phyloP scores from a whole-genome alignment of 23 red algal species.

The Chondrus crispus region DNA sequence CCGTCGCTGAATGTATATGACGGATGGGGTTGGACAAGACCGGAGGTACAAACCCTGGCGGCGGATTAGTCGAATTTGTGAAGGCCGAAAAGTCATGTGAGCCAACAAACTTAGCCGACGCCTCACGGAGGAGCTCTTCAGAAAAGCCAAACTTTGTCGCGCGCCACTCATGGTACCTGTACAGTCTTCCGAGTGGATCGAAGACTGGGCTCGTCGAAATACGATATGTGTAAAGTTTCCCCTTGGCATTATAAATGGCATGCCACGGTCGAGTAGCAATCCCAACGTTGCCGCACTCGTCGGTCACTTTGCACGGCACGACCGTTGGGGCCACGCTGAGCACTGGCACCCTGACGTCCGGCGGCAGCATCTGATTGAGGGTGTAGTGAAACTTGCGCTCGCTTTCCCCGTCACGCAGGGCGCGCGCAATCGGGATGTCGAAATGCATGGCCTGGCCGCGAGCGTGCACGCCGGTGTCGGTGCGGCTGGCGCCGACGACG shows the following conservation, averaged over 20 bases:
- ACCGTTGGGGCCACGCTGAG: slow-evolving; percentile 54
- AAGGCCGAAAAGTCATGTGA: slow-evolving; percentile 99
- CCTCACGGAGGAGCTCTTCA: slow-evolving; percentile 15
- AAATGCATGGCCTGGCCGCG: slow-evolving; percentile 88
- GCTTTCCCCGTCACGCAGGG: not conserved
- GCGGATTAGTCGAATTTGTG: slow-evolving; percentile 46
- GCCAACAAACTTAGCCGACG: slow-evolving; percentile 63
- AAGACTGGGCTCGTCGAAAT: slow-evolving; percentile 15
- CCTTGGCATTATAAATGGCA: slow-evolving; percentile 51
- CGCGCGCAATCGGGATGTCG: slow-evolving; percentile 50
- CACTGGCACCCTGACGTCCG: slow-evolving; percentile 62
- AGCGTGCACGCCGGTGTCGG: slow-evolving; percentile 94
- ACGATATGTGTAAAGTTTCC: slow-evolving; percentile 74
- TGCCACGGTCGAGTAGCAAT: slow-evolving; percentile 44
- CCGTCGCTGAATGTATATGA: slow-evolving; percentile 42
- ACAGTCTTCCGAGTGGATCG: slow-evolving; percentile 64
- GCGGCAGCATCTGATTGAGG: slow-evolving; percentile 84
- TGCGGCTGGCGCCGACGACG: slow-evolving; percentile 86
- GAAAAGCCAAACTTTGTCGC: slow-evolving; percentile 35
- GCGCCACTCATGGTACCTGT: slow-evolving; percentile 62
- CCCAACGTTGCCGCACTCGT: not conserved
- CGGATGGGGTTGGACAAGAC: slow-evolving; percentile 61
- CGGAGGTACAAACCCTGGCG: slow-evolving; percentile 31
- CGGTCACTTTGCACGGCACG: not conserved
- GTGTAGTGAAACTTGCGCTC: slow-evolving; percentile 62